Evolutionary conservation across 192 early-diverging fungal genomes (phyloP).

Genomic region (Podila minutissima): DNA sequence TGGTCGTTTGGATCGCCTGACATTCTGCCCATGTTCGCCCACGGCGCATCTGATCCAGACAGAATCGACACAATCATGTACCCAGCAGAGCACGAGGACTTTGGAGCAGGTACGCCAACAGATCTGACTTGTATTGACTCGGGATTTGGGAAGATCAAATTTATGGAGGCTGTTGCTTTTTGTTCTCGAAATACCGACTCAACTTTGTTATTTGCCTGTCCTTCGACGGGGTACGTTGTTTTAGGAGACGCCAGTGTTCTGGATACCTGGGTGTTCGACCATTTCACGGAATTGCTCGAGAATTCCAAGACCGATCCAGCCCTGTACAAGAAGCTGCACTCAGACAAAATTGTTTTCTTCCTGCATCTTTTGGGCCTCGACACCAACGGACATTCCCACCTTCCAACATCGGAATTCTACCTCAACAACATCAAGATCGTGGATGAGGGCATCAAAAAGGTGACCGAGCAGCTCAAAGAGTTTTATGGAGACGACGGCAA

Average conservation of each 20-base stretch:
- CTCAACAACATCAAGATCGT: conserved; percentile 86
- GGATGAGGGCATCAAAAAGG: conserved; percentile 76
- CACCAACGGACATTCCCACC: conserved; percentile 91
- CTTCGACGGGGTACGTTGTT: not conserved
- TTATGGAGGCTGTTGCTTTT: not conserved
- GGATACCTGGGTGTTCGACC: conserved; percentile 94
- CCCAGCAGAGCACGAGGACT: conserved; percentile 86
- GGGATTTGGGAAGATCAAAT: not conserved
- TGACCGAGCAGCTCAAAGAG: conserved; percentile 74
- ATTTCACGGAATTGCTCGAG: conserved; percentile 78
- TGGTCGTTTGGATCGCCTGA: conserved; percentile 99
- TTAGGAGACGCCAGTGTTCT: conserved; percentile 79
- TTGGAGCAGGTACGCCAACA: conserved; percentile 67
- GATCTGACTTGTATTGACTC: not conserved
- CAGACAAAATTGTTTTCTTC: conserved; percentile 89
- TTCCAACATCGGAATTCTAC: conserved; percentile 89
- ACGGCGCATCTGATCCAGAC: conserved; percentile 84
- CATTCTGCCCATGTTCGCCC: conserved; percentile 96
- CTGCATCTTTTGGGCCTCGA: conserved; percentile 95
- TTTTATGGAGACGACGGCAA: conserved; percentile 85
- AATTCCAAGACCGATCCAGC: conserved; percentile 53
- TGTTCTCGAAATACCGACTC: not conserved
- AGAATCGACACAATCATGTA: conserved; percentile 95
- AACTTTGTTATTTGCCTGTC: conserved; percentile 1
- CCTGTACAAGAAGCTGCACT: conserved; percentile 68